Percentiles rank a stretch among this genome's conserved stretches.
Evolutionary conservation across 176 grass and related monocot species (phyloP).

Genomic region (Aegilops longissima): DNA sequence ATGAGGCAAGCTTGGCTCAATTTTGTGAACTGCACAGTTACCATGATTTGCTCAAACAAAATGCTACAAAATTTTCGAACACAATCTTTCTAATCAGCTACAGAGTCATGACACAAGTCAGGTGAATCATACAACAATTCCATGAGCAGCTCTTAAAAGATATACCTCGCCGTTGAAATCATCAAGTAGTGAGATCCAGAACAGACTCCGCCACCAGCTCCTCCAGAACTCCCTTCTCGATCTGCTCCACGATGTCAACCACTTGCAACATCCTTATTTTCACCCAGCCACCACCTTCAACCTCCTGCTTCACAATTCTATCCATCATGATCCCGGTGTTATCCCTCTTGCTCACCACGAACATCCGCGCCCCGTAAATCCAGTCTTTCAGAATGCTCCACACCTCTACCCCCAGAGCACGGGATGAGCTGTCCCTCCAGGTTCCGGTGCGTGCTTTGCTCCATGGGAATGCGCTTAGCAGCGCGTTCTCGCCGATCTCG

Average conservation of each 20-base stretch:
- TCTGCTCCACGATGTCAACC: constrained; percentile 57
- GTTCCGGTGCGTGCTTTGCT: constrained; percentile 14
- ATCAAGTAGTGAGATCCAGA: constrained; percentile 41
- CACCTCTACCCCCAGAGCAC: constrained; percentile 41
- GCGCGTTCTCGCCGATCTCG: constrained; percentile 55
- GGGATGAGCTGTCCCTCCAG: constrained; percentile 19
- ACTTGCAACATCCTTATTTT: constrained; percentile 51
- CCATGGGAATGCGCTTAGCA: constrained; percentile 52
- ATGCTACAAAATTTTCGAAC: neutral
- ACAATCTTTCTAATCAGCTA: constrained; percentile 4
- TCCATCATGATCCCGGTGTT: constrained; percentile 40
- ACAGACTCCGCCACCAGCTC: constrained; percentile 70
- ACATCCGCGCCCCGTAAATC: constrained; percentile 43
- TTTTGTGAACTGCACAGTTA: neutral
- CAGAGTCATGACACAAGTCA: neutral
- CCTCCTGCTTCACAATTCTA: constrained; percentile 60
- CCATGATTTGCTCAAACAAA: neutral
- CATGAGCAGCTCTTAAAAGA: neutral
- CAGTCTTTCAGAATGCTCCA: constrained; percentile 73
- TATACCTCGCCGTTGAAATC: constrained; percentile 13
- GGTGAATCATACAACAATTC: neutral
- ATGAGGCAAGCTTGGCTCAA: neutral
- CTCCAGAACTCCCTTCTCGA: constrained; percentile 52
- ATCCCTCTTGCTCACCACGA: constrained; percentile 40
- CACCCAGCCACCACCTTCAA: constrained; percentile 56